Base-by-base conservation (phyloP, 805 yeast species). In the Candida nitratophila region DNA sequence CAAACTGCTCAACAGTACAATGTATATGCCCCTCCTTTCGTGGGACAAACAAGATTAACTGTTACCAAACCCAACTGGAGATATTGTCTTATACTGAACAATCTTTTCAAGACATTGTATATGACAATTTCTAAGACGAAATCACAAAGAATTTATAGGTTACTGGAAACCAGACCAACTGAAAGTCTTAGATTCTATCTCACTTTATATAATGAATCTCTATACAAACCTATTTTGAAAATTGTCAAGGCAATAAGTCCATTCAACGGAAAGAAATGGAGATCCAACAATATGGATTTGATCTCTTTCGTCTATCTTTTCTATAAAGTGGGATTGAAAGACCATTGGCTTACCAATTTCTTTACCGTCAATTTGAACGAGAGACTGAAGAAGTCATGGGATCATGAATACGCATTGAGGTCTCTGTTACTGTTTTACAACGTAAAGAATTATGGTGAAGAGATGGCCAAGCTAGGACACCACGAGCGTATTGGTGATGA, bases 181-280 rank as follows among this genome's bases (percentile, higher is more conserved):
- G 84, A 78, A 17, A 61, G 75, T 4, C 68, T 84, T 46, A 76
- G 84, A 50, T 72, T 76, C 52, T 62, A 75, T 31, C 62, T 86
- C 5, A 66, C 75, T 4, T 70, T 88, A 37, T 82, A 79, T 57
- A 87, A 86, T 54, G 57, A 67, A 21, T 73, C 73, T 10, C 61
- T 88, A 21, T 81, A 85, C 64, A 69, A 69, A 41, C 90, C 95
- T 1, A 79, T 86, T 3, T 66, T 90, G 53, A 81, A 81, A 55
- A 74, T 86, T 1, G 68, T 90, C 47, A 89, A 86, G 59, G 81
- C 85, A 49, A 73, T 89, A 41, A 81, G 89, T 1, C 96, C 97
- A 0, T 87, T 83, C 64, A 90, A 87, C 55, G 96, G 96, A 17
- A 80, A 93, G 47, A 89, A 90, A 61, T 91, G 99, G 99, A 81